Percentiles rank a stretch among this genome's conserved stretches.
phyloP scores from a whole-genome alignment of 371 early-diverging fungal species.

The Capillidium heterosporum region DNA sequence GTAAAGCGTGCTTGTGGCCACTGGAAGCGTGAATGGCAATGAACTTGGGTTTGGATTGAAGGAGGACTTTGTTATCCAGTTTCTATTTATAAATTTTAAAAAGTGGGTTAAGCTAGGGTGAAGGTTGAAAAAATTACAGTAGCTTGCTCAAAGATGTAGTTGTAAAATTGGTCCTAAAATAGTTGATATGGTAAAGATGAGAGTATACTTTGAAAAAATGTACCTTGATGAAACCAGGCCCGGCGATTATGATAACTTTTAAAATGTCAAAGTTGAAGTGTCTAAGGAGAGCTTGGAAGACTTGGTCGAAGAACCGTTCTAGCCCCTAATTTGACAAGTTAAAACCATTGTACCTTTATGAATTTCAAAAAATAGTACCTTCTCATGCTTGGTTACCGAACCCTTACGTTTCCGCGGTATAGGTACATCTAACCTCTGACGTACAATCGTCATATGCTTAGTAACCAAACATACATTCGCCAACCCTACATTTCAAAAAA shows the following conservation, averaged over 20 bases:
- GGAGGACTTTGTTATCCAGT: constrained; percentile 54
- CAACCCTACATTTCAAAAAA: constrained; percentile 24
- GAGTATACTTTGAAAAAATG: background rate
- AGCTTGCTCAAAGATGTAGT: constrained; percentile 70
- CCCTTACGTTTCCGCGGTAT: constrained; percentile 88
- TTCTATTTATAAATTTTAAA: constrained; percentile 19
- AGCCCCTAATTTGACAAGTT: constrained; percentile 26
- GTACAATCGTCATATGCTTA: constrained; percentile 84
- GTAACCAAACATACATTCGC: constrained; percentile 89
- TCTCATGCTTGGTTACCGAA: constrained; percentile 70
- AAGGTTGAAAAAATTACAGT: constrained; percentile 32
- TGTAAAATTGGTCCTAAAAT: constrained; percentile 57
- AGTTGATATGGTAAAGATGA: background rate
- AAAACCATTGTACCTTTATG: background rate
- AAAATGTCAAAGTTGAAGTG: constrained; percentile 76
- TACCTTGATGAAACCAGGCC: constrained; percentile 86
- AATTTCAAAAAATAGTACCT: constrained; percentile 21
- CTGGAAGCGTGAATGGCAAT: constrained; percentile 78
- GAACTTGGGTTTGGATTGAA: constrained; percentile 76
- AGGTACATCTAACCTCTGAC: constrained; percentile 76
- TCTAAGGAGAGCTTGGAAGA: constrained; percentile 65
- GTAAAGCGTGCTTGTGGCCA: constrained; percentile 86
- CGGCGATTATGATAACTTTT: constrained; percentile 83
- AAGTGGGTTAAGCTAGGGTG: background rate
- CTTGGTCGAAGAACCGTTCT: constrained; percentile 72